Evolutionary conservation across 106 monocot species (phyloP).

Genomic region (Narthecium ossifragum): DNA sequence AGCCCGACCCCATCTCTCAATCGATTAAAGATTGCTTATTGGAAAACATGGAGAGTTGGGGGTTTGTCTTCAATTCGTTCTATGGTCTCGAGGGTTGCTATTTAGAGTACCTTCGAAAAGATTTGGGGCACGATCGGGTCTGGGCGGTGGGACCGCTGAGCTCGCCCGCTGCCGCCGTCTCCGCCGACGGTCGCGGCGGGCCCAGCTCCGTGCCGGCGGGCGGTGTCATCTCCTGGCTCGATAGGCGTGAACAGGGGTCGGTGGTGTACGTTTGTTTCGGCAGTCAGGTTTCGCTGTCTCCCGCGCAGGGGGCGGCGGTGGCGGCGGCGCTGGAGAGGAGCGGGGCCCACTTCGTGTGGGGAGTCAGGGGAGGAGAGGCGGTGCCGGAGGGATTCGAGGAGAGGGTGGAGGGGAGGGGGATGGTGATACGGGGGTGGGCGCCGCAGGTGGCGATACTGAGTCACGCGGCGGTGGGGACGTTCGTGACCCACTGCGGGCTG

Average conservation of each 20-base stretch:
- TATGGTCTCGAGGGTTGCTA: constrained; percentile 26
- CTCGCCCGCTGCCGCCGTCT: background rate
- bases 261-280: constrained; percentile 44
- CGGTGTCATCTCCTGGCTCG: constrained; percentile 28
- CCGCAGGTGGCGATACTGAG: constrained; percentile 35
- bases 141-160: constrained; percentile 57
- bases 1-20: constrained; percentile 23
- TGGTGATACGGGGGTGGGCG: constrained; percentile 41
- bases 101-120: constrained; percentile 21
- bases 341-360: constrained; percentile 34
- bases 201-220: background rate
- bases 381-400: constrained; percentile 30
- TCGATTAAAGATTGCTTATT: constrained; percentile 20
- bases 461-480: constrained; percentile 38
- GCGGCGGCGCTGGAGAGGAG: constrained; percentile 30
- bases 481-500: constrained; percentile 78
- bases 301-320: constrained; percentile 14
- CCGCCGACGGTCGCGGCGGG: constrained; percentile 9
- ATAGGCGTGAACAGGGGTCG: constrained; percentile 18
- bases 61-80: constrained; percentile 47
- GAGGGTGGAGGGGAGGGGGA: constrained; percentile 18
- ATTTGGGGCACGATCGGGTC: constrained; percentile 26
- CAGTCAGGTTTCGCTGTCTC: constrained; percentile 21
- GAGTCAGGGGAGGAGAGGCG: background rate
- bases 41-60: constrained; percentile 41